These are phyloP conservation scores for Metschnikowia borealis DNA, from an alignment of 805 yeast species.

Conservation along the genomic window DNA sequence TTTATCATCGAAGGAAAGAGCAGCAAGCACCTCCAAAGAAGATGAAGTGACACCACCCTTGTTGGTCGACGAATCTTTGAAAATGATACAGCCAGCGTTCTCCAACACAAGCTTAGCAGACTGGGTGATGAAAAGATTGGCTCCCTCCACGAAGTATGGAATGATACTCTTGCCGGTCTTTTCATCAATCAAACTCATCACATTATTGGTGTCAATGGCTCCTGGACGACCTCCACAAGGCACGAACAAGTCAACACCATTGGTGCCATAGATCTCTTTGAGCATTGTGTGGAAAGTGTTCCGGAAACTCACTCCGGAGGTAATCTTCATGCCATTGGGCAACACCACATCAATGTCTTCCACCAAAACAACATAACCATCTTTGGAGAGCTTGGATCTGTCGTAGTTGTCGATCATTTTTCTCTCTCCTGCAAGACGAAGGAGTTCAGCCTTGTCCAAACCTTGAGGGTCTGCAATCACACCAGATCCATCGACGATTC, in stretches of 20 bases:
- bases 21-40: constrained; percentile 90
- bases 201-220: constrained; percentile 85
- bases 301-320: constrained; percentile 86
- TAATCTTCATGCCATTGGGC: constrained; percentile 71
- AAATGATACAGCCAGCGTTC: constrained; percentile 78
- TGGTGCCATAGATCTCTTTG: constrained; percentile 55
- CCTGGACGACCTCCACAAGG: constrained; percentile 99
- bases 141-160: constrained; percentile 95
- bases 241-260: constrained; percentile 76
- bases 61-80: constrained; percentile 95
- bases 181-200: constrained; percentile 62
- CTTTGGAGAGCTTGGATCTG: constrained; percentile 56
- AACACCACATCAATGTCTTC: constrained; percentile 77
- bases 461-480: constrained; percentile 91
- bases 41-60: constrained; percentile 99
- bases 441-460: constrained; percentile 71
- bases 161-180: constrained; percentile 73
- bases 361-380: constrained; percentile 79
- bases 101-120: constrained; percentile 85
- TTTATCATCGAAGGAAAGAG: constrained; percentile 83
- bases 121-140: constrained; percentile 92
- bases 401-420: constrained; percentile 71
- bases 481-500: constrained; percentile 93
- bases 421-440: constrained; percentile 74
- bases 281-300: constrained; percentile 81